These are phyloP conservation scores for Candida nanaspora DNA, from an alignment of 805 yeast species.

Conservation along the genomic window DNA sequence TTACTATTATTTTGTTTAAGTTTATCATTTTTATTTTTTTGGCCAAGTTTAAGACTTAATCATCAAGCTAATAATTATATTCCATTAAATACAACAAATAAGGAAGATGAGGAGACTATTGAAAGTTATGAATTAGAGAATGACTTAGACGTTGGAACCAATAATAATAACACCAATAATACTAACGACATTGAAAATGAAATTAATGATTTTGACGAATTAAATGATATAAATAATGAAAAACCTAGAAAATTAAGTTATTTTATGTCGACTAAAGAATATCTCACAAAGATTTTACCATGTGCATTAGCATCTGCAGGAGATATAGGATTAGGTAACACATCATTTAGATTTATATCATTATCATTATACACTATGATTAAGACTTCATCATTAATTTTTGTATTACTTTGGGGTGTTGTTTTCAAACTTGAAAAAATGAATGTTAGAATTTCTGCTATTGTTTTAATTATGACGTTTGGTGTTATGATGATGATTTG, in stretches of 20 bases:
- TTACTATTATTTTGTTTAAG: conserved; percentile 54
- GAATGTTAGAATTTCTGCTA: conserved; percentile 56
- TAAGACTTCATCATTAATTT: conserved; percentile 80
- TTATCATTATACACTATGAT: conserved; percentile 87
- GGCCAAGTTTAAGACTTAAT: conserved; percentile 43
- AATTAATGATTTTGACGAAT: too few species aligned
- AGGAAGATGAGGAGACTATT: too few species aligned
- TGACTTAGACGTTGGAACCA: too few species aligned
- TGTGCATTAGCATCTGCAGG: conserved; percentile 86
- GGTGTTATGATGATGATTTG: conserved; percentile 89
- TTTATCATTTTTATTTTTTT: conserved; percentile 32
- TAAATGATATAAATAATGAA: too few species aligned
- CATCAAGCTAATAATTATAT: conserved; percentile 1
- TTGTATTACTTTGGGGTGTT: conserved; percentile 85
- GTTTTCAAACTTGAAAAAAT: conserved; percentile 71
- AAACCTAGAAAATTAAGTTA: too few species aligned
- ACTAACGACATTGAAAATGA: conserved; percentile 7
- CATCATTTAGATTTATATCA: conserved; percentile 71
- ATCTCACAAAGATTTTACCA: conserved; percentile 58
- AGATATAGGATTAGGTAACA: conserved; percentile 90
- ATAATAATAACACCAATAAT: too few species aligned
- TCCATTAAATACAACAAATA: conserved; percentile 10
- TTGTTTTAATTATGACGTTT: conserved; percentile 70
- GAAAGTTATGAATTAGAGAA: too few species aligned
- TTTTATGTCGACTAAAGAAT: conserved; percentile 28